Percentiles rank a stretch among this genome's conserved stretches.
These are phyloP conservation scores for Pseudogymnoascus verrucosus DNA, from an alignment of 2,329 filamentous ascomycete species.

Conservation along the genomic window DNA sequence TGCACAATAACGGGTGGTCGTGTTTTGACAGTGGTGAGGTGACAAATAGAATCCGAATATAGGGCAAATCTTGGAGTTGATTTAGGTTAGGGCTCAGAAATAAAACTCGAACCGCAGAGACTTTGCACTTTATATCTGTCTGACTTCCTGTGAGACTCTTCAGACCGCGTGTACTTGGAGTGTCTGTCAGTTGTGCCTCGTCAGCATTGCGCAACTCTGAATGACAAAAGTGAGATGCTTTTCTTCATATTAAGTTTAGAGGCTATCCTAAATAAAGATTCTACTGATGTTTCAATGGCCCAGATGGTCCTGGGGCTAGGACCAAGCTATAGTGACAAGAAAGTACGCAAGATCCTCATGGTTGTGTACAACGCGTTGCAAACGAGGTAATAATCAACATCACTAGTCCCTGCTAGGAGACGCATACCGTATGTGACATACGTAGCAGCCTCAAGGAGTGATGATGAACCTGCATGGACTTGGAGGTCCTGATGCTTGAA, in stretches of 20 bases:
- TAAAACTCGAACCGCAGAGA: neutral
- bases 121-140: neutral
- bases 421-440: too few relatives aligned
- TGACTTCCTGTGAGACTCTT: neutral
- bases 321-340: too few relatives aligned
- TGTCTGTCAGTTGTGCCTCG: neutral
- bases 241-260: neutral
- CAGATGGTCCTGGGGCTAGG: too few relatives aligned
- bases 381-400: too few relatives aligned
- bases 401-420: too few relatives aligned
- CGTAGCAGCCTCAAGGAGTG: neutral
- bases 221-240: neutral
- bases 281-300: neutral
- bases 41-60: neutral
- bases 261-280: neutral
- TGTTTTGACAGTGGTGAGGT: too few relatives aligned
- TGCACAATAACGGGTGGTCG: too few relatives aligned
- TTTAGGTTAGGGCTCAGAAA: neutral
- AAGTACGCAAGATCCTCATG: too few relatives aligned
- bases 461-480: neutral
- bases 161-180: neutral
- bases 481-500: neutral
- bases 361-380: too few relatives aligned
- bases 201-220: neutral
- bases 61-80: neutral